Evolutionary conservation across 2,329 filamentous ascomycete species (phyloP).

Genomic region (Scolecobasidium constrictum): DNA sequence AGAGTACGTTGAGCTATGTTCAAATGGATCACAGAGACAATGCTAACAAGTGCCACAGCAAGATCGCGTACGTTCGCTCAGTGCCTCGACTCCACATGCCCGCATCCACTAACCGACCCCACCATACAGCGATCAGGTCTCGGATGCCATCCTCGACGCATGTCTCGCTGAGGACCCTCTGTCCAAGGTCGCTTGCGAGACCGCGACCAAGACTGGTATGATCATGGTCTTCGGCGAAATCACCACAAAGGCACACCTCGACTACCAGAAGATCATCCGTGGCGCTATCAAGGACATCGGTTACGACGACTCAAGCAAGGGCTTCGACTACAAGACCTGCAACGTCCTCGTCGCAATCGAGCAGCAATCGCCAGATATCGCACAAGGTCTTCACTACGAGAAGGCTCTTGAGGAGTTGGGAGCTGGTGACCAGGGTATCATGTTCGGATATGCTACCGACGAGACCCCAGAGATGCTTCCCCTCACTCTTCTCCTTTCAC

Average conservation of each 20-base stretch:
- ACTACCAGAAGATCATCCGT: constrained; percentile 98
- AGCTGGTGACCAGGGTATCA: constrained; percentile 99
- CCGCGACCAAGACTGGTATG: constrained; percentile 98
- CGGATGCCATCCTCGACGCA: constrained; percentile 96
- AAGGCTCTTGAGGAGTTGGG: constrained; percentile 95
- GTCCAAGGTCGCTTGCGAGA: constrained; percentile 98
- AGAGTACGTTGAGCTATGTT: constrained; percentile 61
- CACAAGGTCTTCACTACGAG: constrained; percentile 97
- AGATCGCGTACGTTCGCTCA: constrained; percentile 61
- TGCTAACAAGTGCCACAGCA: constrained; percentile 59
- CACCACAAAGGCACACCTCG: constrained; percentile 86
- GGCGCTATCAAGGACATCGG: constrained; percentile 95
- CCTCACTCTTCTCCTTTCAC: constrained; percentile 83
- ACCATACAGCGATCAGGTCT: constrained; percentile 69
- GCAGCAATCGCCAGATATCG: constrained; percentile 97
- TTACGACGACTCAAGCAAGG: constrained; percentile 94
- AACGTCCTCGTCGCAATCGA: constrained; percentile 98
- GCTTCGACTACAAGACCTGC: constrained; percentile 99
- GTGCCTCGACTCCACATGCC: no score
- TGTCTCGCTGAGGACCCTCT: constrained; percentile 89
- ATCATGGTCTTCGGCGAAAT: constrained; percentile 82
- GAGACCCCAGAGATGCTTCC: constrained; percentile 97
- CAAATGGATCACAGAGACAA: not conserved
- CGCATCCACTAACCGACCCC: not conserved
- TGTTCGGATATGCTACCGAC: constrained; percentile 99